Evolutionary conservation across 139 green algal genomes (phyloP), one percentile per base, ranked within the genome.

Genomic region (Ostreobium quekettii): DNA sequence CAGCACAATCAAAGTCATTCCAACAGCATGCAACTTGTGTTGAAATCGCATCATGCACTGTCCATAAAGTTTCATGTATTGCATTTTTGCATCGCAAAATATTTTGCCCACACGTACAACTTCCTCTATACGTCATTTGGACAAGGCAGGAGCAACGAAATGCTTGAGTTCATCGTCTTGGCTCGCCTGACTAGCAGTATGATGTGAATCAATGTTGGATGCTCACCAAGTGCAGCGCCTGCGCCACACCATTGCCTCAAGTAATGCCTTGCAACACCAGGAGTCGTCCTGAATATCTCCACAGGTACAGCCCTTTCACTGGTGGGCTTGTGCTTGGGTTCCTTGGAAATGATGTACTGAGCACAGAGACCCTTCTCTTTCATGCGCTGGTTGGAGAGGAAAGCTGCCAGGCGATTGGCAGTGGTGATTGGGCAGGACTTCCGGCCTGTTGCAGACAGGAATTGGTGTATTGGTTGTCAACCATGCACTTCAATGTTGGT

Each of bases 371-470:
- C 90, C 84, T 97, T 97, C 80, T 98, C 91, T 80, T 91, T 92
- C 75, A 97, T 85, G 69, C 87, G 86, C 59, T 92, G 89, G 64
- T 93, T 90, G 2, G 90, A 91, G 70, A 98, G 83, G 76, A 97
- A 97, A 47, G 87, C 69, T 2, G 79, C 83, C 47, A 97, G 85
- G 11, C 92, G 84, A 63, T 77, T 82, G 47, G 93, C 93, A 26
- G 84, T 94, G 22, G 90, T 97, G 73, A 93, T 90, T 60, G 93
- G 86, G 67, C 83, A 92, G 49, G 75, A 88, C 84, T 97, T 97
- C 70, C 90, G 87, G 33, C 83, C 80, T 85, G 78, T 62, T 60
- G 1, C 22, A 69, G n/a, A 61, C 63, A 53, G 19, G 15, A 53
- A 53, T 53, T 53, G 19, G 19, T 53, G 19, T 26, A 53, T 11